A percentile compares a stretch with the other conserved stretches of the same genome.
These are phyloP conservation scores for Colletotrichum tamarilloi DNA, from an alignment of 2,329 filamentous ascomycete species.

Conservation along the genomic window DNA sequence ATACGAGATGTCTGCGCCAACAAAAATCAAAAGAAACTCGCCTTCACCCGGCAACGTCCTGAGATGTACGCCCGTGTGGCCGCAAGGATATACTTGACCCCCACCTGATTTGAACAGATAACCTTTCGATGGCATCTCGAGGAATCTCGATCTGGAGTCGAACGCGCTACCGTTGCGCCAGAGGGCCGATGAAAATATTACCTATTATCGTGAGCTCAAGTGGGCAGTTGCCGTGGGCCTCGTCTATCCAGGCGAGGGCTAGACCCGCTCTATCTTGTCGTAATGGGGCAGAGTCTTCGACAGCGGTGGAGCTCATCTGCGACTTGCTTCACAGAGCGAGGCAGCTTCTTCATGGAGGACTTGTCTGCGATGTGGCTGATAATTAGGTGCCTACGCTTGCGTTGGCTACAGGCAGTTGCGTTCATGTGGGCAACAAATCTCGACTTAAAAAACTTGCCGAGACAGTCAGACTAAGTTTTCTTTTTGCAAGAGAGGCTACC, in stretches of 20 bases:
- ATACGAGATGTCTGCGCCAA: too few relatives aligned
- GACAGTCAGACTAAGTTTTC: too few relatives aligned
- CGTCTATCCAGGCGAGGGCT: not conserved
- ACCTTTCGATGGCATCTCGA: slow-evolving; percentile 8
- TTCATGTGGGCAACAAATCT: too few relatives aligned
- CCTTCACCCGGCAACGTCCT: not conserved
- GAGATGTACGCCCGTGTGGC: not conserved
- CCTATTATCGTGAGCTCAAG: not conserved
- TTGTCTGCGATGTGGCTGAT: too few relatives aligned
- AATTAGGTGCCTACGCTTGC: too few relatives aligned
- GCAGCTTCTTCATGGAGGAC: too few relatives aligned
- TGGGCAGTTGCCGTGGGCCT: not conserved
- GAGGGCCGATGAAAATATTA: not conserved
- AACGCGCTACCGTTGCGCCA: slow-evolving; percentile 29
- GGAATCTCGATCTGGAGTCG: slow-evolving; percentile 6
- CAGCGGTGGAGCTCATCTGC: not conserved
- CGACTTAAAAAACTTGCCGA: too few relatives aligned
- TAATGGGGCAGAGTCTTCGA: not conserved
- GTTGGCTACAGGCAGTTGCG: too few relatives aligned
- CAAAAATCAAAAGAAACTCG: not conserved
- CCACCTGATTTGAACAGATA: slow-evolving; percentile 24
- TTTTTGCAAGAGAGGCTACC: too few relatives aligned
- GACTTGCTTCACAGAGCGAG: too few relatives aligned
- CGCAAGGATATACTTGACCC: not conserved
- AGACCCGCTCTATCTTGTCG: not conserved